Base-by-base conservation (phyloP, 345 rosid species). In the Barbarea vulgaris region DNA sequence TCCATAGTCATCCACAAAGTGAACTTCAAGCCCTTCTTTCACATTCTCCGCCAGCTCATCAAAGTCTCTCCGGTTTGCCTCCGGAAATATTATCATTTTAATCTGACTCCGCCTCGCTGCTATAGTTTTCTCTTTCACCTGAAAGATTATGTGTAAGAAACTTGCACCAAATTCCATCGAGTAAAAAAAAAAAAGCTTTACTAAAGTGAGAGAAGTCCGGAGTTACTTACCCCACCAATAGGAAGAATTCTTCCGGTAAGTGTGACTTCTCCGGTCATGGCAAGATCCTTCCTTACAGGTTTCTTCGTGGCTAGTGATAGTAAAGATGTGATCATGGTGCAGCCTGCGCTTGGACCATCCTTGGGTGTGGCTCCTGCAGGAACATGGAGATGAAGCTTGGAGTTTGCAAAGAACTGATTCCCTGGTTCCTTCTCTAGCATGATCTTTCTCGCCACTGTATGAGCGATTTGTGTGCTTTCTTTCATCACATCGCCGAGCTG, bases 401-500 rank as follows among this genome's bases (percentile, higher is more conserved):
- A 60, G 67, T 87, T 83, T 73, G 90, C 88, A 62, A 95, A 95
- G 88, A 84, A 93, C n/a, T 69, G 82, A 73, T 84, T 90, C 55
- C 77, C 89, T 0, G 89, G 90, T 15, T 87, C 93, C 84, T 85
- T 95, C 75, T 83, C 89, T 0, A 69, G 80, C 79, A 95, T 79
- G 77, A 91, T 84, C 66, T 88, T 86, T 82, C 99, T 84, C 3
- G 93, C 87, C 37, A 90, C 90, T 1, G 97, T 93, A 82, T 89
- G 93, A 56, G 99, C 98, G 15, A 95, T 91, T 77, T 95, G 96
- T 17, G 99, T 85, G 74, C 99, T 95, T 82, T 95, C 99, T 81
- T 95, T 95, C 99, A 95, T 95, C 30, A 95, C 98, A 74, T 95
- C 98, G 14, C 99, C 99, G 3, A 95, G 94, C 78, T 95, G 98